Evolutionary conservation across 495 filamentous ascomycete genomes (phyloP).

Genomic region (Aspergillus ostianus): DNA sequence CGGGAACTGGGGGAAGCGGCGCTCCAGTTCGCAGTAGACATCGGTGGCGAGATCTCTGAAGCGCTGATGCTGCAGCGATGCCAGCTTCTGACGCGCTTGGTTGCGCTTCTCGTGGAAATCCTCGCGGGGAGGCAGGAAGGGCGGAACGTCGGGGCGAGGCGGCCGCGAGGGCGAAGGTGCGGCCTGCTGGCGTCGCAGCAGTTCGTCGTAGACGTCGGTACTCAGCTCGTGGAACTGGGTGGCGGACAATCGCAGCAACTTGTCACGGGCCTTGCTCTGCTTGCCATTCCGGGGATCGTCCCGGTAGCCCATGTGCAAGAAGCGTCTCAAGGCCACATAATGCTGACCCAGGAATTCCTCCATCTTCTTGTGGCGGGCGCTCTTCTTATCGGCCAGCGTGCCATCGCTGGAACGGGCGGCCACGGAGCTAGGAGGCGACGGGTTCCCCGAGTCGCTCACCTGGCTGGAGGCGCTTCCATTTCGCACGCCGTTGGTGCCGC

Average conservation of each 20-base stretch:
- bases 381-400: conserved; percentile 58
- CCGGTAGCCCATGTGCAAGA: conserved; percentile 63
- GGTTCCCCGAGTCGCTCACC: conserved; percentile 55
- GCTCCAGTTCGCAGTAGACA: conserved; percentile 91
- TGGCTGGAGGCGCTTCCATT: conserved; percentile 27
- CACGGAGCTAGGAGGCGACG: conserved; percentile 84
- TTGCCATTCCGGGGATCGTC: conserved; percentile 72
- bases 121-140: conserved; percentile 74
- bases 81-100: conserved; percentile 90
- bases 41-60: conserved; percentile 93
- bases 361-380: conserved; percentile 53
- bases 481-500: conserved; percentile 55
- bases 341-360: conserved; percentile 76
- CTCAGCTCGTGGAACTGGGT: conserved; percentile 96
- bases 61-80: conserved; percentile 75
- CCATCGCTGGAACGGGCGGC: conserved; percentile 73
- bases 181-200: conserved; percentile 77
- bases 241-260: conserved; percentile 80
- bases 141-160: conserved; percentile 57
- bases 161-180: conserved; percentile 52
- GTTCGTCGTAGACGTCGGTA: conserved; percentile 95
- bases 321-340: conserved; percentile 75
- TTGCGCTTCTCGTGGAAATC: conserved; percentile 97
- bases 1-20: conserved; percentile 81
- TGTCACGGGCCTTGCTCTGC: conserved; percentile 87